Conservation (phyloP, 192 early-diverging fungal genomes). For the Podila epicladia region DNA sequence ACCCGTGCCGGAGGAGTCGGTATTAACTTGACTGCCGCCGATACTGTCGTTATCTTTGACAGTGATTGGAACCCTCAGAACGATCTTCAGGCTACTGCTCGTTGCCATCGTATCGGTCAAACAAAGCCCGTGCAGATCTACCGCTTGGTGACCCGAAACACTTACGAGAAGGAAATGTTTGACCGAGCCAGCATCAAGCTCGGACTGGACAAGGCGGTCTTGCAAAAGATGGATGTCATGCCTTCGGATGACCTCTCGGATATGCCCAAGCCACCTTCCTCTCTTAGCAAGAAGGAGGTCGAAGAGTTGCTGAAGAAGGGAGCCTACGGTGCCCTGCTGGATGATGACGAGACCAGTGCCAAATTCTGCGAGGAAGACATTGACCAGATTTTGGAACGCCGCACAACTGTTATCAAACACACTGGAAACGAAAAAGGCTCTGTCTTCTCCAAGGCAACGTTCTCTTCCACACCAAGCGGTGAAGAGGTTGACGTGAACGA, state of each 20-base stretch:
- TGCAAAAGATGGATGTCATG: slow-evolving; percentile 80
- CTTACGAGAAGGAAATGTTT: slow-evolving; percentile 94
- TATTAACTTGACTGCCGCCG: slow-evolving; percentile 89
- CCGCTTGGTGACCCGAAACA: slow-evolving; percentile 83
- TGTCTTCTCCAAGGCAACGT: slow-evolving; percentile 90
- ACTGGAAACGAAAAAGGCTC: slow-evolving; percentile 75
- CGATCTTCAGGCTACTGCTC: slow-evolving; percentile 87
- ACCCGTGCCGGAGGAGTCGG: slow-evolving; percentile 90
- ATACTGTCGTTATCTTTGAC: slow-evolving; percentile 90
- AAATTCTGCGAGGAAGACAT: slow-evolving; percentile 91
- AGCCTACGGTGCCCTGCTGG: slow-evolving; percentile 87
- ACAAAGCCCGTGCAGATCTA: slow-evolving; percentile 85
- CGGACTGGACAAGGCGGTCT: slow-evolving; percentile 84
- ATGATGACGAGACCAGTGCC: slow-evolving; percentile 79
- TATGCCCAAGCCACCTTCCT: slow-evolving; percentile 57
- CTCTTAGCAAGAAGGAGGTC: slow-evolving; percentile 79
- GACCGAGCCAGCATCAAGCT: slow-evolving; percentile 90
- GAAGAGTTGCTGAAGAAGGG: slow-evolving; percentile 90
- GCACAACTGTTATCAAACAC: slow-evolving; percentile 82
- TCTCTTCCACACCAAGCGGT: slow-evolving; percentile 53
- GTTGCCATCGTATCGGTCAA: slow-evolving; percentile 91
- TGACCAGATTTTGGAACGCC: slow-evolving; percentile 84
- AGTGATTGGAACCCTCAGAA: slow-evolving; percentile 94
- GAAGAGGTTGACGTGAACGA: slow-evolving; percentile 81
- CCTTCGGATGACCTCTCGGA: slow-evolving; percentile 59